These are phyloP conservation scores for Vitis hybrid DNA, from an alignment of 177 flowering plant genomes.

Conservation along the genomic window DNA sequence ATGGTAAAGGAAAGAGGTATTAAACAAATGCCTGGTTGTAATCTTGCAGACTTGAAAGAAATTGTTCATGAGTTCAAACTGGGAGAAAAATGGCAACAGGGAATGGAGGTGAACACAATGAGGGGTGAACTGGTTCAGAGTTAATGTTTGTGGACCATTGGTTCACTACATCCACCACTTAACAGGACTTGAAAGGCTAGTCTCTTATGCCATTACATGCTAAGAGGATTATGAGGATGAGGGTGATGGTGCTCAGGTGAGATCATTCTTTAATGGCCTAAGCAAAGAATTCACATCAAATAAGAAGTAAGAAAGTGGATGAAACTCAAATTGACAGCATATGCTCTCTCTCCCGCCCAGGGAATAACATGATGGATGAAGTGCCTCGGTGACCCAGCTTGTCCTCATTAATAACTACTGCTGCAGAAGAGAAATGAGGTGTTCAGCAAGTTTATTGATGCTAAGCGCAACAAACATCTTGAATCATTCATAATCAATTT, in stretches of 20 bases:
- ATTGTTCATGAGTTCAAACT: slow-evolving; percentile 47
- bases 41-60: slow-evolving; percentile 55
- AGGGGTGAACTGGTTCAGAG: slow-evolving; percentile 25
- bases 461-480: not conserved
- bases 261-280: no score
- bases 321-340: no score
- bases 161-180: slow-evolving; percentile 1
- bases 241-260: no score
- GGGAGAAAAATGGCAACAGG: slow-evolving; percentile 23
- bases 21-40: slow-evolving; percentile 37
- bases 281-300: not conserved
- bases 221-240: not conserved
- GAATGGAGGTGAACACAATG: slow-evolving; percentile 24
- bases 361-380: no score
- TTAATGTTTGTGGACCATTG: not conserved
- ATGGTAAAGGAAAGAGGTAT: slow-evolving; percentile 37
- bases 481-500: no score
- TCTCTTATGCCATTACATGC: not conserved
- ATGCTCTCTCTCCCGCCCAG: no score
- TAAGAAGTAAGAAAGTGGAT: not conserved
- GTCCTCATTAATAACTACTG: not conserved
- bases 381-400: no score
- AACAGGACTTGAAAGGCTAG: not conserved
- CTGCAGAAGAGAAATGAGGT: not conserved
- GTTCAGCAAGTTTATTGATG: not conserved